Evolutionary conservation across 2,329 filamentous ascomycete genomes (phyloP), one percentile per base, ranked within the genome.

Genomic region (Colletotrichum aenigma): DNA sequence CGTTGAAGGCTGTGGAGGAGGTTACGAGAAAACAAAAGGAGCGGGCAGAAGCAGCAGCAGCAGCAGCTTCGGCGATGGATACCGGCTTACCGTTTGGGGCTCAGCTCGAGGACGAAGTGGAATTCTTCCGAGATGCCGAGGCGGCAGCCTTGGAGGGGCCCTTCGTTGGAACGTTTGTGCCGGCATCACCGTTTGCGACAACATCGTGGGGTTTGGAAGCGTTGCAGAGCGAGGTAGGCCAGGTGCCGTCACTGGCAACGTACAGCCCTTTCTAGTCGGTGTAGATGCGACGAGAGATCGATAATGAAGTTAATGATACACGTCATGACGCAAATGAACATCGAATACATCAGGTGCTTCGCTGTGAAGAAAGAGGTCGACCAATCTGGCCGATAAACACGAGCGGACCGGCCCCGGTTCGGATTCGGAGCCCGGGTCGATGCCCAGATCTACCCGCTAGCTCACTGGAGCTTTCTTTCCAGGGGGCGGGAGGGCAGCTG

Each of bases 1-100:
- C 78, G 6, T 70, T 64, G 38, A 43, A 66, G 43, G 75, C 78
- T 5, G 71, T 78, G 18, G 76, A 76, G 10, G 48, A 36, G 48
- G 64, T 64, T 2, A 67, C 55, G 15, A 64, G 43, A 10, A 52
- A 56, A 30, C 65, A 38, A 36, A 52, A 72, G 34, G 67, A 74
- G 32, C 69, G 60, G 32, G 72, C 58, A 24, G 72, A 58, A 24
- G 64, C 66, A 21, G 60, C 61, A 12, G 61, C 64, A 15, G 38
- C 52, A 12, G 73, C 28, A 18, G 55, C 43, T 52, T 52, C 43
- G 43, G 43, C 28, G 7, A 70, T 58, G n/a, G 56, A 66, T 68
- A 34, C 13, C 9, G 56, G 8, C 24, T 48, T 75, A 12, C 55
- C 75, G 8, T 62, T 75, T 43, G 75, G 75, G 16, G 52, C 62